Evolutionary conservation across 2,329 filamentous ascomycete species (phyloP).

Genomic region (Cercospora sp.): DNA sequence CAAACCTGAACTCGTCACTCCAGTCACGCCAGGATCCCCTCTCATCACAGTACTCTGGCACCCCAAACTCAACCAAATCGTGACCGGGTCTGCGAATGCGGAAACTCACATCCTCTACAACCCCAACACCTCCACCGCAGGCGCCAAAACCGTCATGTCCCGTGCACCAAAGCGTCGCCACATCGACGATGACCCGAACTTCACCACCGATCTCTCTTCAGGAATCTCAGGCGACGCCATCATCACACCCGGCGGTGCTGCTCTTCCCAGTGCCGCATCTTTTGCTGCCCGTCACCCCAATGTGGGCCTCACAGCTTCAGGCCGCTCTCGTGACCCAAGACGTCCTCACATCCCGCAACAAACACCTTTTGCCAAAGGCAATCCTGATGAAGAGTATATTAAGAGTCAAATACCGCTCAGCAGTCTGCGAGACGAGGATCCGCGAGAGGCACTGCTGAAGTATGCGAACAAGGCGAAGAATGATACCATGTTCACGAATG

Average conservation of each 20-base stretch:
- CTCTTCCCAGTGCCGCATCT: slow-evolving; percentile 44
- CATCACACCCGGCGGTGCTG: slow-evolving; percentile 55
- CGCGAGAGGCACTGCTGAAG: slow-evolving; percentile 86
- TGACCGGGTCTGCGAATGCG: slow-evolving; percentile 88
- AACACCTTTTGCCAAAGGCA: slow-evolving; percentile 87
- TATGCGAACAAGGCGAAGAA: slow-evolving; percentile 92
- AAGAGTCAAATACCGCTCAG: slow-evolving; percentile 85
- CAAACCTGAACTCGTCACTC: slow-evolving; percentile 78
- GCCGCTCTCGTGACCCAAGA: slow-evolving; percentile 74
- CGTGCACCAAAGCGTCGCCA: slow-evolving; percentile 93
- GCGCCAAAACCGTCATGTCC: slow-evolving; percentile 86
- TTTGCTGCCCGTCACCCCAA: slow-evolving; percentile 65
- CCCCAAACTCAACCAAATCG: slow-evolving; percentile 89
- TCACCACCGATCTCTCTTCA: slow-evolving; percentile 79
- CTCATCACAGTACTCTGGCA: slow-evolving; percentile 90
- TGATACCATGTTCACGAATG: slow-evolving; percentile 91
- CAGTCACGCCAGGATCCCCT: slow-evolving; percentile 80
- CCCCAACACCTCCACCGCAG: slow-evolving; percentile 75
- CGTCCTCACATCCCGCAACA: slow-evolving; percentile 80
- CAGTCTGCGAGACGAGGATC: slow-evolving; percentile 94
- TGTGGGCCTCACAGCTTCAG: slow-evolving; percentile 74
- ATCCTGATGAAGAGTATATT: slow-evolving; percentile 88
- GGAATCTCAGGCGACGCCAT: slow-evolving; percentile 84
- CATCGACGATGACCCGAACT: slow-evolving; percentile 85
- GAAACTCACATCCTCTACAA: slow-evolving; percentile 90